A percentile compares a stretch with the other conserved stretches of the same genome.
phyloP scores from a whole-genome alignment of 2,329 filamentous ascomycete species.

The Diplodia corticola region DNA sequence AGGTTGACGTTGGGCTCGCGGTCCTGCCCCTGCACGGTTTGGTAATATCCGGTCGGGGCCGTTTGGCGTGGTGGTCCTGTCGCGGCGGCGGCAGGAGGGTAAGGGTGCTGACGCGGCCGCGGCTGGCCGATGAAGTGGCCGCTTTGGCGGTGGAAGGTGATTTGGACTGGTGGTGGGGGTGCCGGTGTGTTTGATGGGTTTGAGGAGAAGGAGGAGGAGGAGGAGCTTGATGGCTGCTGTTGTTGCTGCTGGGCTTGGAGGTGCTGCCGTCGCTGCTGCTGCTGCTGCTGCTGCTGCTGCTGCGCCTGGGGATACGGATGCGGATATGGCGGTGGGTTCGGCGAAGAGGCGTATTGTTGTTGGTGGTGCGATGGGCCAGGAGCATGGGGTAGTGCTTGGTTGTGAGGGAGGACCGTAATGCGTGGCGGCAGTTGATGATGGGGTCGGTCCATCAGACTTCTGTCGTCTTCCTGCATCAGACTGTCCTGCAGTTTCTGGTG shows the following conservation, averaged over 20 bases:
- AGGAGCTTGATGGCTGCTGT: no score
- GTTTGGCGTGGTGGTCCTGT: background rate
- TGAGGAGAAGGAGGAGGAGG: no score
- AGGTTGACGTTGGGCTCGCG: background rate
- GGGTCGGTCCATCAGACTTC: background rate
- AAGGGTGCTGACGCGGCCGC: background rate
- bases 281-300: background rate
- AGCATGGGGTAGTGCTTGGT: background rate
- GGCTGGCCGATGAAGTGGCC: constrained; percentile 9
- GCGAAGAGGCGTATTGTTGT: background rate
- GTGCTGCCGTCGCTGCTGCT: no score
- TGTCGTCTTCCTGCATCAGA: no score
- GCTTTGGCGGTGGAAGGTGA: constrained; percentile 5
- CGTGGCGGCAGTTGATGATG: background rate
- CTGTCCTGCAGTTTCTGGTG: no score
- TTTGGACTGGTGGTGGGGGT: background rate
- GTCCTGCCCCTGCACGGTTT: no score
- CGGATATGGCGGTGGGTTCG: background rate
- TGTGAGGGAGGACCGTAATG: background rate
- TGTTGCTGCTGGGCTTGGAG: no score
- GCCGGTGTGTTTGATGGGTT: no score
- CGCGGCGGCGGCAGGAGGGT: background rate
- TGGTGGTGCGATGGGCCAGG: background rate
- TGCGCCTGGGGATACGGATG: background rate
- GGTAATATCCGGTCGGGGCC: no score